Evolutionary conservation across 257 asterid species (phyloP).

Genomic region (Agastache rugosa): DNA sequence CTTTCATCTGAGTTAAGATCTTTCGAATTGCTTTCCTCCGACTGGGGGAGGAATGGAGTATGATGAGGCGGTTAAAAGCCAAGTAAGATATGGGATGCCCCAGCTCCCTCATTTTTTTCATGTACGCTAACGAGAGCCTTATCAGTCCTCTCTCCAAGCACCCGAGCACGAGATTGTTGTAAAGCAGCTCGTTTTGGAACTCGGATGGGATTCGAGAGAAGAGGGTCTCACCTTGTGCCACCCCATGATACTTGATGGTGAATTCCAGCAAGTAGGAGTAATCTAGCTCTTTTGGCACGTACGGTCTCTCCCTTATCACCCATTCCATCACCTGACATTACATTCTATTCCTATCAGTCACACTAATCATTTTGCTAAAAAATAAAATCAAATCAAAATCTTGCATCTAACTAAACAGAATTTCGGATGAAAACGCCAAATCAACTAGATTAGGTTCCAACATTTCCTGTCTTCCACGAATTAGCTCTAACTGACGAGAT

Average conservation of each 20-base stretch:
- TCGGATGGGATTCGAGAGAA: slow-evolving; percentile 74
- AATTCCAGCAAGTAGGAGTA: slow-evolving; percentile 83
- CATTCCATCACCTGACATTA: slow-evolving; percentile 87
- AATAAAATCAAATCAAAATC: slow-evolving; percentile 14
- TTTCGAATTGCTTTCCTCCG: slow-evolving; percentile 67
- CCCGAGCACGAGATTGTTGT: slow-evolving; percentile 84
- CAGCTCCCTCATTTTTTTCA: slow-evolving; percentile 92
- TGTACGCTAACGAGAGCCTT: slow-evolving; percentile 71
- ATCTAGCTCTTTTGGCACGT: slow-evolving; percentile 75
- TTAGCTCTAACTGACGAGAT: not conserved
- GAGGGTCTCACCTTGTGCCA: slow-evolving; percentile 71
- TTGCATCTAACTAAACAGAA: slow-evolving; percentile 5
- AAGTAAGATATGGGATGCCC: slow-evolving; percentile 71
- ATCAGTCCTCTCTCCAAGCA: slow-evolving; percentile 83
- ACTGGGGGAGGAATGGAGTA: slow-evolving; percentile 77
- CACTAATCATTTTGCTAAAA: slow-evolving; percentile 5
- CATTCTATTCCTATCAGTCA: not conserved
- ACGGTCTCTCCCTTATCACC: slow-evolving; percentile 96
- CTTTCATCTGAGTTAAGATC: slow-evolving; percentile 82
- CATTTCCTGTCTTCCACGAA: not conserved
- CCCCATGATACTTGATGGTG: slow-evolving; percentile 86
- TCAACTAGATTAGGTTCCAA: not conserved
- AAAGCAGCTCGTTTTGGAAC: slow-evolving; percentile 70
- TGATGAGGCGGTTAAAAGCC: slow-evolving; percentile 84
- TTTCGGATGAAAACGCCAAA: not conserved